A percentile compares a stretch with the other conserved stretches of the same genome.
Conservation (phyloP, 148 eudicot genomes). For the Euryodendron excelsum region DNA sequence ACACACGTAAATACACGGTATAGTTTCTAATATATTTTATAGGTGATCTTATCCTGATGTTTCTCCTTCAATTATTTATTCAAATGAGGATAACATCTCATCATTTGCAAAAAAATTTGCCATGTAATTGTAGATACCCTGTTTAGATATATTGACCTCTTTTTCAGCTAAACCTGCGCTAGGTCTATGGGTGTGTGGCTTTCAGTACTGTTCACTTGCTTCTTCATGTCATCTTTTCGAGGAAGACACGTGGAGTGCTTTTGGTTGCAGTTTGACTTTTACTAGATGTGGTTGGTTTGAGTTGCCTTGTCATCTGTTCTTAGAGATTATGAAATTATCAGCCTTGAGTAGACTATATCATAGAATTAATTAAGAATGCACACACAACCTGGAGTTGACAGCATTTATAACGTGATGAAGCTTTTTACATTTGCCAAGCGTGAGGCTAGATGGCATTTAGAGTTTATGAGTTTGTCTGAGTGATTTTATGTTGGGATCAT, state of each 20-base stretch:
- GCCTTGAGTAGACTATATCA: neutral
- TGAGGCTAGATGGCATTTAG: neutral
- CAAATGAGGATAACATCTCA: neutral
- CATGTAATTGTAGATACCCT: neutral
- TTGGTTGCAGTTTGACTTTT: neutral
- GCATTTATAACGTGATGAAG: neutral
- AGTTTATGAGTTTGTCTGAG: neutral
- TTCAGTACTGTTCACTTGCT: neutral
- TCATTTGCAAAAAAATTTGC: neutral
- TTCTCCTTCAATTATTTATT: neutral
- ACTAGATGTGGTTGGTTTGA: neutral
- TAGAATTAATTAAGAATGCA: neutral
- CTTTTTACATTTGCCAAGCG: neutral
- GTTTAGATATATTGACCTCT: neutral
- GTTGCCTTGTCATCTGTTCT: neutral
- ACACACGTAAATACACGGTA: conserved; percentile 78
- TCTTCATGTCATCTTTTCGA: neutral
- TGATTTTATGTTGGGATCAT: neutral
- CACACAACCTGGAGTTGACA: neutral
- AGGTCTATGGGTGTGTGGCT: neutral
- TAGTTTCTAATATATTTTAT: neutral
- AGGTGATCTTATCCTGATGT: neutral
- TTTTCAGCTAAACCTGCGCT: neutral
- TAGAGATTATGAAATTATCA: neutral
- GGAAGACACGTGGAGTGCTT: neutral